Base-by-base conservation (phyloP, 768 basidiomycete genomes). In the Crassisporium funariophilum region DNA sequence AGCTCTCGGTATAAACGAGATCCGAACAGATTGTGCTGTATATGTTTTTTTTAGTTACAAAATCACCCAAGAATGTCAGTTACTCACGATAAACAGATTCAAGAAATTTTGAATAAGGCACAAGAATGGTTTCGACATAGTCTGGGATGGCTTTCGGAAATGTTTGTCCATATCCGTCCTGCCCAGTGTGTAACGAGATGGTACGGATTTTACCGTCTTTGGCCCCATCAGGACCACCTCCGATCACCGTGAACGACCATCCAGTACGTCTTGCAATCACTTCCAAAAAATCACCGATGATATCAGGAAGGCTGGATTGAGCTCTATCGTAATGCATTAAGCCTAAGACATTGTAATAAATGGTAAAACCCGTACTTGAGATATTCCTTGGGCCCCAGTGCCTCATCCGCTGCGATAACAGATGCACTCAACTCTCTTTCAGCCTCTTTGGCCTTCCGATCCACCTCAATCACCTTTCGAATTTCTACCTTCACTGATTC, bases 201-300 rank as follows among this genome's bases (percentile, higher is more conserved):
- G 53, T 38, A 1, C 33, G 10, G 9, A 49, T 44, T n/a, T 35
- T 35, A 9, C 48, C 44, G 7, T 25, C 21, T 4, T 36, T 1
- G 1, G 3, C 16, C 1, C 40, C 34, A 35, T 42, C 24, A 2
- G 40, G 44, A 8, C 53, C 53, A 15, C 53, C 53, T 4, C 17
- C 44, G 8, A 49, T 12, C 4, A 54, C 13, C 8, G 33, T 54
- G 21, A 46, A 43, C 12, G 44, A 27, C 53, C 53, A 54, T 8
- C 44, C 27, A 0, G 53, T 54, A 9, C 24, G 45, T 4, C n/a
- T 15, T 3, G 2, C 9, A 31, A 49, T 29, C 16, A 25, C 9
- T 2, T 35, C 19, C 0, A 49, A 5, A 21, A 53, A 54, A 24
- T 37, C 53, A 6, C 34, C 22, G 20, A 47, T 15, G 13, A 37